Conservation (phyloP, 257 asterid species). For the Nicotiana benthamiana region DNA sequence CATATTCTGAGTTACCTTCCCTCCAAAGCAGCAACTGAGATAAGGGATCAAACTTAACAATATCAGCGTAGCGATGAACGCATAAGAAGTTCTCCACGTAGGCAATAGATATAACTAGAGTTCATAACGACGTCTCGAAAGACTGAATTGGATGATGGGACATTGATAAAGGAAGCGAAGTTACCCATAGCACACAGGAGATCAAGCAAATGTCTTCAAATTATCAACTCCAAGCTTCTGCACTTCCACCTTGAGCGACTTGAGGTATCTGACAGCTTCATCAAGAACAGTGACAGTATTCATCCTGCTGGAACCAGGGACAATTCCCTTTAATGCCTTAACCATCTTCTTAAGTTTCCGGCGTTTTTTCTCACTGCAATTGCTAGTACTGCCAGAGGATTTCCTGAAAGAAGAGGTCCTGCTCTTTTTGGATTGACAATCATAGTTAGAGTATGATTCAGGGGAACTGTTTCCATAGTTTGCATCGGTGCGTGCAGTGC, state of each 20-base stretch:
- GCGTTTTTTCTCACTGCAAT: slow-evolving; percentile 33
- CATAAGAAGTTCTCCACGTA: neutral
- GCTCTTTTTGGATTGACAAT: slow-evolving; percentile 31
- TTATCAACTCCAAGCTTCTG: slow-evolving; percentile 53
- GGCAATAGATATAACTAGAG: neutral
- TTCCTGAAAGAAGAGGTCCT: slow-evolving; percentile 19
- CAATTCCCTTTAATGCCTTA: slow-evolving; percentile 50
- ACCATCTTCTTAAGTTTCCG: slow-evolving; percentile 56
- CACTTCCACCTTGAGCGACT: slow-evolving; percentile 65
- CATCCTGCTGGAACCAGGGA: slow-evolving; percentile 65
- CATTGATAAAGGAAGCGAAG: neutral
- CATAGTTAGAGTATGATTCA: slow-evolving; percentile 59
- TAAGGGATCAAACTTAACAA: neutral
- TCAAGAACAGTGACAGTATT: slow-evolving; percentile 63
- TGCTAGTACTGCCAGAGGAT: slow-evolving; percentile 18
- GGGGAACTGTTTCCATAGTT: slow-evolving; percentile 43
- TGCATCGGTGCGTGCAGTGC: slow-evolving; percentile 65
- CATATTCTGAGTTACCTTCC: neutral
- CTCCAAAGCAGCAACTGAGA: neutral
- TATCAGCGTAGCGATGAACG: neutral
- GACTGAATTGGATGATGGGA: neutral
- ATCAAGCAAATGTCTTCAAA: slow-evolving; percentile 7
- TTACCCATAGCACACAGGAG: neutral
- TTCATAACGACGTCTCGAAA: neutral
- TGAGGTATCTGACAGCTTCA: slow-evolving; percentile 74